Evolutionary conservation across 2,329 filamentous ascomycete genomes (phyloP).

Genomic region (Sarocladiaceae sp.): DNA sequence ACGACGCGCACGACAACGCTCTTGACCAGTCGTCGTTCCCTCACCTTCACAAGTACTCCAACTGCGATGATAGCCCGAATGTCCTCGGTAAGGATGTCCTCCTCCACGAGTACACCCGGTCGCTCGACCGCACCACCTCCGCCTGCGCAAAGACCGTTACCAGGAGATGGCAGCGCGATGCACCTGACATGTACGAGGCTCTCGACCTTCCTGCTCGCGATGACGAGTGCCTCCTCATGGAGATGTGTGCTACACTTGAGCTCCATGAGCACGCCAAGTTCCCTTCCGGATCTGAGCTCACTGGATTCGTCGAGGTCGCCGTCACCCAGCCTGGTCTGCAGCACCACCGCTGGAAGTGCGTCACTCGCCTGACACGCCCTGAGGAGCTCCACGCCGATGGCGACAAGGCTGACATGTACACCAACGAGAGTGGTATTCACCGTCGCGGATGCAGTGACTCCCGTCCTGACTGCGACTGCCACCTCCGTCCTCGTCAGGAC

Average conservation of each 20-base stretch:
- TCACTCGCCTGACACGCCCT: conserved; percentile 55
- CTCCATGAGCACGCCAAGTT: conserved; percentile 54
- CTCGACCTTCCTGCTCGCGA: conserved; percentile 45
- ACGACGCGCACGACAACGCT: conserved; percentile 37
- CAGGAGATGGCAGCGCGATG: conserved; percentile 53
- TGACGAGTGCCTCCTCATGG: conserved; percentile 52
- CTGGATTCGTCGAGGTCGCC: conserved; percentile 55
- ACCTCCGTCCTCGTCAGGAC: conserved; percentile 40
- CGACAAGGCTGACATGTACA: conserved; percentile 39
- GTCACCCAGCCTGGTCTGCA: conserved; percentile 50
- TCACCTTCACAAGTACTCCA: conserved; percentile 50
- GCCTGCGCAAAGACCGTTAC: conserved; percentile 50
- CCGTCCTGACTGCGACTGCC: conserved; percentile 47
- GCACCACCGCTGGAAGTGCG: conserved; percentile 56
- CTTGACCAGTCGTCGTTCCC: conserved; percentile 48
- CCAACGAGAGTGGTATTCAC: conserved; percentile 49
- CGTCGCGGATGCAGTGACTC: conserved; percentile 46
- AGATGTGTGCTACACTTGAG: conserved; percentile 59
- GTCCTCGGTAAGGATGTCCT: conserved; percentile 48
- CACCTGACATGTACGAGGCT: conserved; percentile 51
- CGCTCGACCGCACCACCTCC: conserved; percentile 50
- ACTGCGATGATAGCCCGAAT: conserved; percentile 47
- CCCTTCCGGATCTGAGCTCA: conserved; percentile 55
- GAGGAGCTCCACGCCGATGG: conserved; percentile 47
- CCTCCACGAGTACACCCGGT: conserved; percentile 55